Evolutionary conservation across 83 land plant genomes (phyloP).

Genomic region (Thuja plicata): DNA sequence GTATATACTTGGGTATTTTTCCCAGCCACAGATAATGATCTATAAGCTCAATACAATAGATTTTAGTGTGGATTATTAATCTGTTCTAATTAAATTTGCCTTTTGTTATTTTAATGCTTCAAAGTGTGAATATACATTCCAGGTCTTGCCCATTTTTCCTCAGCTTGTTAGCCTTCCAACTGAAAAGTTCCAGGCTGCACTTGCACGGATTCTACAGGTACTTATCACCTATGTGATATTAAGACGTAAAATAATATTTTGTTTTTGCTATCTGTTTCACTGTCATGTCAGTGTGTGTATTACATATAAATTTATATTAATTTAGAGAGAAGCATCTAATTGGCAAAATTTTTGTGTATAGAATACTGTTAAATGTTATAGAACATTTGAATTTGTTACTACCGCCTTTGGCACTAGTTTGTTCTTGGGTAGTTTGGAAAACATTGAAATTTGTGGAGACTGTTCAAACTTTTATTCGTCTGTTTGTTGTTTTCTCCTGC

Average conservation of each 20-base stretch:
- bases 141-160: slow-evolving; percentile 79
- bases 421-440: background rate
- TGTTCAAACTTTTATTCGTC: background rate
- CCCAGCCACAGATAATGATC: background rate
- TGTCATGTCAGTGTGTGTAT: background rate
- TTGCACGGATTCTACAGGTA: slow-evolving; percentile 80
- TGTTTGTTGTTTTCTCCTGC: background rate
- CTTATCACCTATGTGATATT: background rate
- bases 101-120: background rate
- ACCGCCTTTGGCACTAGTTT: background rate
- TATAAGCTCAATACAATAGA: background rate
- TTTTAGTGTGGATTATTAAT: background rate
- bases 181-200: slow-evolving; percentile 85
- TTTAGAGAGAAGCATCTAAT: background rate
- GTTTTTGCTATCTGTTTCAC: background rate
- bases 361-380: background rate
- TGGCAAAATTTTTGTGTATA: background rate
- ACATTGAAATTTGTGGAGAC: background rate
- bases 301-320: background rate
- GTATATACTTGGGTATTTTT: background rate
- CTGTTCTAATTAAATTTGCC: background rate
- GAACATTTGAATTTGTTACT: background rate
- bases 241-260: no score
- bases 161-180: slow-evolving; percentile 70
- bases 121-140: slow-evolving; percentile 8